Evolutionary conservation across 805 yeast genomes (phyloP), one percentile per base, ranked within the genome.

Genomic region (Millerozyma miso): DNA sequence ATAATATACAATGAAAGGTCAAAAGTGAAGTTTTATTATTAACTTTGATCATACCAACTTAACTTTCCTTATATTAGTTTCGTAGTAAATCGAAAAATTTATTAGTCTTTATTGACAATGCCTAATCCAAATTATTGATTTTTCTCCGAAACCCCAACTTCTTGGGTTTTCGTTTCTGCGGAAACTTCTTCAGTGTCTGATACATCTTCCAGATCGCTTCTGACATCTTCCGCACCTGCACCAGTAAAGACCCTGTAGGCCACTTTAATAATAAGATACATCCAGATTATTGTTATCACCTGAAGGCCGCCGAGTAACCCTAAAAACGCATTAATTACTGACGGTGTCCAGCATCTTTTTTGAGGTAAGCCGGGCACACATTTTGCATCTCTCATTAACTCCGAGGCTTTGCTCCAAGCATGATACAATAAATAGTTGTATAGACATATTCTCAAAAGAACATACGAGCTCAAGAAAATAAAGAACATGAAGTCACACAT

Each of bases 181-280:
- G 31, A 6, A 26, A 29, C 18, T 37, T 23, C 35, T 18, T 32
- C 35, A 16, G 40, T 38, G 6, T 16, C 34, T 13, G 26, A 6
- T 13, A 43, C 48, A 4, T 50, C 54, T n/a, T 43, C 52, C 43
- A 75, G 83, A 53, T 87, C 96, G 58, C 91, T 83, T 63, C 97
- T 79, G 26, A 84, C 83, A 60, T 89, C 97, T 52, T 87, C 95
- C 1, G 96, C 96, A 31, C 80, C 79, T 17, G 64, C 71, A 3
- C 96, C 97, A 6, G 74, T 69, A 19, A 88, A 48, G 18, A 88
- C 91, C 58, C 76, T 81, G 42, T 73, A 59, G 8, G 86, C 88
- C 19, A 88, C 95, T 51, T 77, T 80, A 10, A 76, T 47, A 44
- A 89, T 88, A 66, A 85, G 71, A 55, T 69, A 78, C 74, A 88